phyloP scores from a whole-genome alignment of 176 grass and related monocot species.

The Phoenix roebelenii region DNA sequence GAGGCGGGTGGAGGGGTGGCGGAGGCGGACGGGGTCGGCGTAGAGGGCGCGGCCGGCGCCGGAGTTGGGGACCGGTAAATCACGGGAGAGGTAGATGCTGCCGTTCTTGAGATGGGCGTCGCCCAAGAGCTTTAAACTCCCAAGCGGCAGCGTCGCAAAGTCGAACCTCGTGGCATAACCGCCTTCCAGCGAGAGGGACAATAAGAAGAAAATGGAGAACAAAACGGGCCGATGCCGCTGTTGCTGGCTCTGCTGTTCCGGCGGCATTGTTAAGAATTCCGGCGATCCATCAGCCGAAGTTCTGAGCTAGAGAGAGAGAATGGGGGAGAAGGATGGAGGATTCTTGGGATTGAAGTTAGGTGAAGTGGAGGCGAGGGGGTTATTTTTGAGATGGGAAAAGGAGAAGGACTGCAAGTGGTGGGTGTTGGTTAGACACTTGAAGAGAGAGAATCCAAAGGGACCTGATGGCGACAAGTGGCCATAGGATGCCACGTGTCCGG shows the following conservation, averaged over 20 bases:
- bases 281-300: no score
- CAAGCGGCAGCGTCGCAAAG: conserved; percentile 55
- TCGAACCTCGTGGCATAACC: conserved; percentile 40
- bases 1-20: background rate
- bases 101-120: conserved; percentile 96
- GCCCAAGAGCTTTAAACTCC: conserved; percentile 57
- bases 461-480: conserved; percentile 13
- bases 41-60: conserved; percentile 66
- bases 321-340: background rate
- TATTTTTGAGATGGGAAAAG: background rate
- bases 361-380: conserved; percentile 12
- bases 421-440: background rate
- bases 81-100: conserved; percentile 65
- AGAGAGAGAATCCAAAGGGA: background rate
- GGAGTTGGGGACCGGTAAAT: conserved; percentile 72
- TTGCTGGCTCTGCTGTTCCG: background rate
- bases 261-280: conserved; percentile 19
- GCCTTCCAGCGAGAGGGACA: conserved; percentile 1
- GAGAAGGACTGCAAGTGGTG: background rate
- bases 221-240: background rate
- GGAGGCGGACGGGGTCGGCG: conserved; percentile 34
- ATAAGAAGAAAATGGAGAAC: background rate
- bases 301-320: background rate
- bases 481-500: conserved; percentile 18
- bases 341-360: conserved; percentile 22